Percentiles rank a stretch among this genome's conserved stretches.
Evolutionary conservation across 768 basidiomycete species (phyloP).

Genomic region (Chalciporus sphaerocephalus): DNA sequence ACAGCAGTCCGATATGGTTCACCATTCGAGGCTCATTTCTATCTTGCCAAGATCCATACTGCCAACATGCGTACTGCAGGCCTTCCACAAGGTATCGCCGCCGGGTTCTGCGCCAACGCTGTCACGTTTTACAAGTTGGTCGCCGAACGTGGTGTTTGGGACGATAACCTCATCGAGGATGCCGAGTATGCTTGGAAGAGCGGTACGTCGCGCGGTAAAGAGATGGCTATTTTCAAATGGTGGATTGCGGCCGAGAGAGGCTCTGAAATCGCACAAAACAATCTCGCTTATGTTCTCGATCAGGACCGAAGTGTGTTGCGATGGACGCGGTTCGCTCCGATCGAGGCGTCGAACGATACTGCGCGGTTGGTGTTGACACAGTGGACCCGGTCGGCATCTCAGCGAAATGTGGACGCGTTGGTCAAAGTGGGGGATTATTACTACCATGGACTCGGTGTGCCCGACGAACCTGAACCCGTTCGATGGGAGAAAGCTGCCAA

Average conservation of each 20-base stretch:
- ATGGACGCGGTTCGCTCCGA: conserved; percentile 62
- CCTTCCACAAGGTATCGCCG: conserved; percentile 45
- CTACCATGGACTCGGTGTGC: conserved; percentile 82
- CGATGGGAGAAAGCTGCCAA: conserved; percentile 88
- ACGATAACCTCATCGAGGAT: conserved; percentile 73
- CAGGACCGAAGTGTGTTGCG: conserved; percentile 77
- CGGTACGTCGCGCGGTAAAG: conserved; percentile 65
- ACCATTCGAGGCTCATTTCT: conserved; percentile 92
- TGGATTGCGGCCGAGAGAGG: conserved; percentile 93
- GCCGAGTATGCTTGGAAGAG: conserved; percentile 75
- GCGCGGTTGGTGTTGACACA: conserved; percentile 82
- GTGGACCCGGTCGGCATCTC: conserved; percentile 92
- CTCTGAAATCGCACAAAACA: conserved; percentile 90
- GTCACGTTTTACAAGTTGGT: conserved; percentile 93
- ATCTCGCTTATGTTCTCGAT: conserved; percentile 87
- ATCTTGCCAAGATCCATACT: conserved; percentile 80
- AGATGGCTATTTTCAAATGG: conserved; percentile 88
- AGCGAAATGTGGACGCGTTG: conserved; percentile 92
- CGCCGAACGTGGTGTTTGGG: conserved; percentile 86
- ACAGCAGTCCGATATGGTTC: conserved; percentile 82
- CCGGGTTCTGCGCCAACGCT: conserved; percentile 82
- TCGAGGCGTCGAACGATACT: conserved; percentile 74
- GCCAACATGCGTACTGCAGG: conserved; percentile 42
- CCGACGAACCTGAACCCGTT: conserved; percentile 55
- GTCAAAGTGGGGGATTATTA: conserved; percentile 99